Conservation (phyloP, 345 rosid species). For the Gossypium australe region DNA sequence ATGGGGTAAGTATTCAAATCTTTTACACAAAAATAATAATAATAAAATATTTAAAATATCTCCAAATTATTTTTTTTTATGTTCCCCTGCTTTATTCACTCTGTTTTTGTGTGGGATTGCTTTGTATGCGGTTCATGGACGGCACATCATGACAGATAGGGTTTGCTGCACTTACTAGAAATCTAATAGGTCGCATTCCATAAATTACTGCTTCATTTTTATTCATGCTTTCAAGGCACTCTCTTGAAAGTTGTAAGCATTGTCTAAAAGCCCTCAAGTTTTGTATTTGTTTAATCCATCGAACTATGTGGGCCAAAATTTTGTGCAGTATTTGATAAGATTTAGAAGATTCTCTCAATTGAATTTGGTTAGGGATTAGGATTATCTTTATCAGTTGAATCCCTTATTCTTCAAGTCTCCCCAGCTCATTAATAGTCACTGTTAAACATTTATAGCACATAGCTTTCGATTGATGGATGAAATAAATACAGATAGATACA, state of each 20-base stretch:
- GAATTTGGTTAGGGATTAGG: too few relatives aligned
- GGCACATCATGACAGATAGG: constrained; percentile 17
- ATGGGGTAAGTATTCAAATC: not conserved
- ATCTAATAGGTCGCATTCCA: not conserved
- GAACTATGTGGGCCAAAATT: not conserved
- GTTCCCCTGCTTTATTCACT: not conserved
- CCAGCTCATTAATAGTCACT: not conserved
- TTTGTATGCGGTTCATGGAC: constrained; percentile 17
- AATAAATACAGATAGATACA: too few relatives aligned
- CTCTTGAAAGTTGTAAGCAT: not conserved
- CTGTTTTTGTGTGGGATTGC: not conserved
- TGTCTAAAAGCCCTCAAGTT: not conserved
- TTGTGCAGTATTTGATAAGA: too few relatives aligned
- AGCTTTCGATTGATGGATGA: too few relatives aligned
- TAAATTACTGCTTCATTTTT: not conserved
- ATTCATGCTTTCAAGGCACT: constrained; percentile 15
- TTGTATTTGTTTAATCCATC: not conserved
- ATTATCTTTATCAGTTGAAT: too few relatives aligned
- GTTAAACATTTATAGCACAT: not conserved
- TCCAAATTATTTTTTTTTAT: not conserved
- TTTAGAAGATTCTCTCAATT: not conserved
- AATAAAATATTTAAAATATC: not conserved
- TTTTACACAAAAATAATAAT: too few relatives aligned
- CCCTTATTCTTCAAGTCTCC: not conserved
- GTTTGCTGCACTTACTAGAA: not conserved